Conservation (phyloP, 306 rosid species). For the Arachis hypogaea region DNA sequence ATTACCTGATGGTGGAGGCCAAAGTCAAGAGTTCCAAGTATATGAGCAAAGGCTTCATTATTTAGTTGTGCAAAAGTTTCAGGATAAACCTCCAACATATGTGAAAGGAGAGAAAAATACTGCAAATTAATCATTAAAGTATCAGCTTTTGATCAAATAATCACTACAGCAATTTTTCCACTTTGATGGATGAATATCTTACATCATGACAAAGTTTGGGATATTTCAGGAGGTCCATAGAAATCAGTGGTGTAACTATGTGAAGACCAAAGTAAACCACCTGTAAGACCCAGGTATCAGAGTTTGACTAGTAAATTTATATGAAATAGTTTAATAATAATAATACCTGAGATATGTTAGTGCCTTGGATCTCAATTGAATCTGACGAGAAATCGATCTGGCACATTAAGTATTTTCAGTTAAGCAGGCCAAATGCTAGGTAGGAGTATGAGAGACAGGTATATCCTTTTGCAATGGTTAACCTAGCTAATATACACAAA, state of each 20-base stretch:
- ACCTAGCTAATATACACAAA: slow-evolving; percentile 10
- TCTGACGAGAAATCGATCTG: slow-evolving; percentile 97
- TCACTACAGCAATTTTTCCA: slow-evolving; percentile 17
- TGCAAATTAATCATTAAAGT: slow-evolving; percentile 47
- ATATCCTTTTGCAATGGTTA: slow-evolving; percentile 32
- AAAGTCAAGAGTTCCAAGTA: slow-evolving; percentile 85
- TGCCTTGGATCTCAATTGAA: slow-evolving; percentile 66
- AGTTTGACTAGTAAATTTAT: slow-evolving; percentile 23
- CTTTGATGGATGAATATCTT: slow-evolving; percentile 48
- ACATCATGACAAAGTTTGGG: slow-evolving; percentile 95
- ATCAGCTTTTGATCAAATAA: slow-evolving; percentile 45
- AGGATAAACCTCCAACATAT: slow-evolving; percentile 92
- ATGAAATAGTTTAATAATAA: slow-evolving; percentile 28
- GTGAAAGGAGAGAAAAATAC: slow-evolving; percentile 91
- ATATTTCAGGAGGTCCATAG: slow-evolving; percentile 88
- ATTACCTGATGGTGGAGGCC: slow-evolving; percentile 93
- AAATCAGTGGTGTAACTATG: slow-evolving; percentile 79
- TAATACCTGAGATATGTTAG: slow-evolving; percentile 90
- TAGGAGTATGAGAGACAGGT: slow-evolving; percentile 29
- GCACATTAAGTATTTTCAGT: slow-evolving; percentile 41
- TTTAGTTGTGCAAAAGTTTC: slow-evolving; percentile 87
- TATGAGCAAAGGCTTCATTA: slow-evolving; percentile 71
- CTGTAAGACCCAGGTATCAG: slow-evolving; percentile 57
- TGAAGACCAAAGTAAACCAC: slow-evolving; percentile 98
- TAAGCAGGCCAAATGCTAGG: slow-evolving; percentile 28